Evolutionary conservation across 2,329 filamentous ascomycete species (phyloP), one percentile per base, ranked within the genome.

Genomic region (Aspergillus ochraceus): DNA sequence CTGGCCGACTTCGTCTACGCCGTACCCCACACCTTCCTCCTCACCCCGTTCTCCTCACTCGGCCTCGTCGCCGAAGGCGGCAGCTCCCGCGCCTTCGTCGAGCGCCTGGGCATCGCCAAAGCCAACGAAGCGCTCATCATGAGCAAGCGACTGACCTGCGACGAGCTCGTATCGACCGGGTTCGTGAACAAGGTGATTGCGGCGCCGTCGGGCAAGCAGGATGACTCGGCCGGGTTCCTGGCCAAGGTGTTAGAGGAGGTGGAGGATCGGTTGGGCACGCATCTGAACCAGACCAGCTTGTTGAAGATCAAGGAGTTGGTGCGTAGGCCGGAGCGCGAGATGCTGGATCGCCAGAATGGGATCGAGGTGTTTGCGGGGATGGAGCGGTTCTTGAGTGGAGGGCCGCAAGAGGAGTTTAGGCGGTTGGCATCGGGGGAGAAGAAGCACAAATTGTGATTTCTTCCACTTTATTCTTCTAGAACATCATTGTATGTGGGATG

Each of bases 51-150:
- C 78, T 89, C 88, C 4, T 94, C 90, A 1, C 84, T 98, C 1
- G 94, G 95, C 1, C 85, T 99, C 1, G 93, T 98, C 0, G 85
- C 92, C 57, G 95, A 98, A 79, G 95, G 94, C 46, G 91, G 89
- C 51, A 88, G 92, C 0, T 91, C 88, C 17, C 81, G 87, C 57
- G 91, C 88, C 0, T 89, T 98, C 59, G 91, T 95, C 14, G 84
- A 89, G 68, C 82, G 94, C 0, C 81, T 98, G 24, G 95, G 95
- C 1, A 84, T 92, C 54, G 81, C 85, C 60, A 90, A 91, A 73
- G 93, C 92, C 10, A 96, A 96, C 71, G 95, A 98, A 81, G 94
- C 95, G 12, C 83, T 98, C 12, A 88, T 99, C 66, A 95, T 96
- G 89, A 92, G 90, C 70, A 90, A 90, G 76, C 84, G 88, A 49